Percentiles rank a stretch among this genome's conserved stretches.
Evolutionary conservation across 768 basidiomycete species (phyloP).

Genomic region (Gautieria morchelliformis): DNA sequence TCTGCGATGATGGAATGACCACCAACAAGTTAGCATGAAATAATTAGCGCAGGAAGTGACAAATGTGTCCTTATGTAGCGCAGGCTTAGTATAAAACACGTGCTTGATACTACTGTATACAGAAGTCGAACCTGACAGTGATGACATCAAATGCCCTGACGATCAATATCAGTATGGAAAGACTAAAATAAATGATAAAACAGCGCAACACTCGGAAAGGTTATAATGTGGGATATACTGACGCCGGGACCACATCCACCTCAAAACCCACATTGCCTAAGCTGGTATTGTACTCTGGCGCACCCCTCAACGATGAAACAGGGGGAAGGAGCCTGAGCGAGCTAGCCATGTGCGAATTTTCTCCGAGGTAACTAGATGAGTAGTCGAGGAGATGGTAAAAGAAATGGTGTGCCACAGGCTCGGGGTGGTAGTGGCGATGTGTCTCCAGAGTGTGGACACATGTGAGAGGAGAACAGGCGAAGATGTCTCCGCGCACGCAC

Average conservation of each 20-base stretch:
- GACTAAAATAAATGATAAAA: too few relatives aligned
- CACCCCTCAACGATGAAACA: constrained; percentile 21
- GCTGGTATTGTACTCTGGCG: constrained; percentile 1
- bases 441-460: constrained; percentile 54
- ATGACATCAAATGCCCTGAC: too few relatives aligned
- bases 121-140: too few relatives aligned
- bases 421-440: constrained; percentile 44
- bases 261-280: constrained; percentile 1
- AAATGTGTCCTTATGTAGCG: too few relatives aligned
- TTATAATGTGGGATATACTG: neutral
- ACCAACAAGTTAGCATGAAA: too few relatives aligned
- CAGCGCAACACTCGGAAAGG: neutral
- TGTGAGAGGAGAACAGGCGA: constrained; percentile 38
- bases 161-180: too few relatives aligned
- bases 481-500: constrained; percentile 33
- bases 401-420: constrained; percentile 50
- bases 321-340: constrained; percentile 42
- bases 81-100: too few relatives aligned
- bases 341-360: constrained; percentile 47
- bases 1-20: too few relatives aligned
- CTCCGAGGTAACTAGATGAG: constrained; percentile 29
- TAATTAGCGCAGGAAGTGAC: too few relatives aligned
- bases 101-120: too few relatives aligned
- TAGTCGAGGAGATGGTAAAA: constrained; percentile 34
- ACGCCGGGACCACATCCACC: neutral